Evolutionary conservation across 805 yeast species (phyloP), one percentile per base, ranked within the genome.

Genomic region (Metschnikowia vanudenii): DNA sequence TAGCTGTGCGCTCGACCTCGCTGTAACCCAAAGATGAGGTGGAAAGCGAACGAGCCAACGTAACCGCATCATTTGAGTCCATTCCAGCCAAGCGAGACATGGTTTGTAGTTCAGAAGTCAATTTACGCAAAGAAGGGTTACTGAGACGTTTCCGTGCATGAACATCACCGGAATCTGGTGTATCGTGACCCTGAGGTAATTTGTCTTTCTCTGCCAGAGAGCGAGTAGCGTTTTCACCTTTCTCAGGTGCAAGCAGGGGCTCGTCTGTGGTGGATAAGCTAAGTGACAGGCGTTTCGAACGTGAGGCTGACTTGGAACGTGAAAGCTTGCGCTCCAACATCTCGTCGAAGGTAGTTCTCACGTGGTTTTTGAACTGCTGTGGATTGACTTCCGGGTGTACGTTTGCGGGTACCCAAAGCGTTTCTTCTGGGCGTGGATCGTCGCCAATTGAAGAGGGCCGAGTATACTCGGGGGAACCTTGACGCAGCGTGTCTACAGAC

Each of bases 331-430:
- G 68, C 43, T 75, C 73, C 50, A 77, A 65, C 29, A 78, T 62
- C 51, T 78, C 81, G 49, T 74, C 76, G 3, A 79, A 81, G n/a
- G 80, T 74, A 22, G 69, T 63, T 47, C 83, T 83, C 37, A 86
- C 82, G 59, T 85, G 85, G 53, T 76, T 78, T 53, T 82, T 72
- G 67, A 82, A 85, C 57, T 87, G 88, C 58, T 88, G 95, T 2
- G 98, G 98, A 20, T 95, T 91, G n/a, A 92, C 78, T 57, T 87
- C 92, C 1, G 98, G 98, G 63, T 94, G 99, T 32, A 89, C 75
- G 52, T 81, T 82, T 1, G 98, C 99, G 0, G 98, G 98, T 1
- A 94, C 97, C 99, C 99, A 92, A 44, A 92, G 69, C 28, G 87
- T 67, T 40, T 77, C 76, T 3, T 46, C 53, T 9, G 39, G 34